phyloP scores from a whole-genome alignment of 768 basidiomycete species.

The Amyloporia xantha region DNA sequence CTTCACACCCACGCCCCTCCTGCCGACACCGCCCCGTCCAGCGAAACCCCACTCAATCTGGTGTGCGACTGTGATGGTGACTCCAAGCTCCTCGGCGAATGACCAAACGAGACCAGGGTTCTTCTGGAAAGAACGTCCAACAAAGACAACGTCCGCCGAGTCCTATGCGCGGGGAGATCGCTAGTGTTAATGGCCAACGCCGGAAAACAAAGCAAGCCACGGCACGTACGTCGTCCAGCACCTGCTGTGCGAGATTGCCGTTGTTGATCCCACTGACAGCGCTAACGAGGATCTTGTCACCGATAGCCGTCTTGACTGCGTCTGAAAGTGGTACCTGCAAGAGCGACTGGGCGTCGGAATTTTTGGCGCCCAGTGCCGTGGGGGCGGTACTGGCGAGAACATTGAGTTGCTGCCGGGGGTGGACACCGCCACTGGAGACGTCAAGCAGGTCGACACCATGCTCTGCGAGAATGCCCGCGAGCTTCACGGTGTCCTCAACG shows the following conservation, averaged over 20 bases:
- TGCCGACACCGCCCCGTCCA: constrained; percentile 24
- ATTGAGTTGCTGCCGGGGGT: constrained; percentile 45
- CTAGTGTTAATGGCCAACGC: background rate
- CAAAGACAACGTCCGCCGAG: constrained; percentile 36
- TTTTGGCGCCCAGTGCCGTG: constrained; percentile 24
- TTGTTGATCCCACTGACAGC: constrained; percentile 52
- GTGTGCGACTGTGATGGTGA: too few species aligned
- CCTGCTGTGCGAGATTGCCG: constrained; percentile 49
- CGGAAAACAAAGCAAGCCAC: constrained; percentile 33
- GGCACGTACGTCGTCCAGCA: constrained; percentile 47
- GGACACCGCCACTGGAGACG: constrained; percentile 35
- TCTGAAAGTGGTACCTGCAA: constrained; percentile 14
- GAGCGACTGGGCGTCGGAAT: constrained; percentile 24
- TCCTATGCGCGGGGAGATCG: background rate
- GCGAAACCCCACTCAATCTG: constrained; percentile 52
- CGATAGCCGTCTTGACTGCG: constrained; percentile 38
- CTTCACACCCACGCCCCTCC: background rate
- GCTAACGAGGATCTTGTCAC: constrained; percentile 39
- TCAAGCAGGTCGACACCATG: constrained; percentile 74
- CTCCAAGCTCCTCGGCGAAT: constrained; percentile 52
- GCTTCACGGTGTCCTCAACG: constrained; percentile 54
- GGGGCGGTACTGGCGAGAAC: too few species aligned
- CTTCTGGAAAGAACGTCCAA: constrained; percentile 44
- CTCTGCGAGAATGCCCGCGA: constrained; percentile 50
- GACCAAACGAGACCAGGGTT: constrained; percentile 44